Evolutionary conservation across 805 yeast species (phyloP).

Genomic region (Cyberlindnera lachancei): DNA sequence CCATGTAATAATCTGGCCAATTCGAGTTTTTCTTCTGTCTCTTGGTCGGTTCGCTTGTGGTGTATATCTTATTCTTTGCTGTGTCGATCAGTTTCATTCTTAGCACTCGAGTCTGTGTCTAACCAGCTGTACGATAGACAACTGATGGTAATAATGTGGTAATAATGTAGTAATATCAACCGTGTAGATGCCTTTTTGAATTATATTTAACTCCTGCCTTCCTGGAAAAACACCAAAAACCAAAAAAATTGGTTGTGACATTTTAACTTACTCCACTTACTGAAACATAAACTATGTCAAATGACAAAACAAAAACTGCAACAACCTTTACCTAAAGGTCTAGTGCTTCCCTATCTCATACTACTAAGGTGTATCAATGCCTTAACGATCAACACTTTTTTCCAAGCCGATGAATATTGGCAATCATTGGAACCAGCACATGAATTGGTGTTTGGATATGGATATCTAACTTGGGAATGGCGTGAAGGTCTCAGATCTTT

Average conservation of each 20-base stretch:
- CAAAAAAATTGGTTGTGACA: no score
- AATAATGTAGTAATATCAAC: no score
- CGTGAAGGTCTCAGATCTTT: constrained; percentile 62
- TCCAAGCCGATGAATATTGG: constrained; percentile 95
- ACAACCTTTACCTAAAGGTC: constrained; percentile 12
- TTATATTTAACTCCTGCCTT: no score
- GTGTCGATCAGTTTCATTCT: no score
- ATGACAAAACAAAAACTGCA: no score
- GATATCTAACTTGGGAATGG: constrained; percentile 96
- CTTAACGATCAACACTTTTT: constrained; percentile 59
- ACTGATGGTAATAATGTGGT: no score
- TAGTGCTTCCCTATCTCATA: constrained; percentile 26
- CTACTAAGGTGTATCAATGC: constrained; percentile 55
- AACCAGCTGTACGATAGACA: no score
- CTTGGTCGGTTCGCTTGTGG: constrained; percentile 26
- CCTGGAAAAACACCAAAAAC: no score
- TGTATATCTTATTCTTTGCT: constrained; percentile 9
- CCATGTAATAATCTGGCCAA: constrained; percentile 23
- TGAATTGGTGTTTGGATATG: constrained; percentile 62
- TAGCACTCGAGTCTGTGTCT: no score
- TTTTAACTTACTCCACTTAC: no score
- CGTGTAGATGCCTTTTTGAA: no score
- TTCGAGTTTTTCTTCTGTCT: constrained; percentile 6
- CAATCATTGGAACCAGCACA: constrained; percentile 94
- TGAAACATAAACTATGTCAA: no score